Percentiles rank a stretch among this genome's conserved stretches.
phyloP scores from a whole-genome alignment of 108 stramenopile genomes.

The Skeletonema potamos region DNA sequence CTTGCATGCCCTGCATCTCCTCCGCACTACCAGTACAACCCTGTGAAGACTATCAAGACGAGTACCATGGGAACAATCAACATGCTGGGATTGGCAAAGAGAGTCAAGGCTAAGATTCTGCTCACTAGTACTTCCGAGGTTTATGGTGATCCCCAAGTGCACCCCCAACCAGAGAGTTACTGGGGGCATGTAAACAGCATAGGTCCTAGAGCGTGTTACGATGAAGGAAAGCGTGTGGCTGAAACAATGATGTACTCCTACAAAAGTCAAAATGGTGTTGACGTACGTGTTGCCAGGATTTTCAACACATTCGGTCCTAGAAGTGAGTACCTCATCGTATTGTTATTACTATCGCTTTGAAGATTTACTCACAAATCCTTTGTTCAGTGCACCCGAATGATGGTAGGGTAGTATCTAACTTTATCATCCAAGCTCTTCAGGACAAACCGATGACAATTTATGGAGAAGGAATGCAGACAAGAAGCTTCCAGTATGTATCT shows the following conservation, averaged over 20 bases:
- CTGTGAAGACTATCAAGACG: constrained; percentile 99
- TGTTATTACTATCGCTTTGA: no score
- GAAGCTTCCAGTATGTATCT: constrained; percentile 98
- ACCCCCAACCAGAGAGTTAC: constrained; percentile 96
- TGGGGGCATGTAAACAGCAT: constrained; percentile 99
- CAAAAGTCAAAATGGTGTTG: constrained; percentile 87
- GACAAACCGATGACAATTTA: constrained; percentile 97
- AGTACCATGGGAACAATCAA: constrained; percentile 96
- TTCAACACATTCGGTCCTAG: constrained; percentile 99
- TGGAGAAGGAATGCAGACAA: constrained; percentile 94
- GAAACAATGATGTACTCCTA: constrained; percentile 99
- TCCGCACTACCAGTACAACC: constrained; percentile 99
- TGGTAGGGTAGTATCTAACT: constrained; percentile 98
- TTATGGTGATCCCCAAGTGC: constrained; percentile 85
- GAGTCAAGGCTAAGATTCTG: constrained; percentile 93
- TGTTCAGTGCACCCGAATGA: constrained; percentile 99
- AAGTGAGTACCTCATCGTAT: no score
- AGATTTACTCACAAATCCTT: no score
- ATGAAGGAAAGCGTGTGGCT: constrained; percentile 99
- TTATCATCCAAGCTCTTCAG: constrained; percentile 98
- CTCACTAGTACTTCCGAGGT: constrained; percentile 96
- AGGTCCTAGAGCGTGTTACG: constrained; percentile 98
- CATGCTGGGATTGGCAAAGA: constrained; percentile 99
- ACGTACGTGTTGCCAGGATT: constrained; percentile 97
- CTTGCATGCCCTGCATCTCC: constrained; percentile 99